Base-by-base conservation (phyloP, 371 early-diverging fungal species). In the Mortierella sp. region DNA sequence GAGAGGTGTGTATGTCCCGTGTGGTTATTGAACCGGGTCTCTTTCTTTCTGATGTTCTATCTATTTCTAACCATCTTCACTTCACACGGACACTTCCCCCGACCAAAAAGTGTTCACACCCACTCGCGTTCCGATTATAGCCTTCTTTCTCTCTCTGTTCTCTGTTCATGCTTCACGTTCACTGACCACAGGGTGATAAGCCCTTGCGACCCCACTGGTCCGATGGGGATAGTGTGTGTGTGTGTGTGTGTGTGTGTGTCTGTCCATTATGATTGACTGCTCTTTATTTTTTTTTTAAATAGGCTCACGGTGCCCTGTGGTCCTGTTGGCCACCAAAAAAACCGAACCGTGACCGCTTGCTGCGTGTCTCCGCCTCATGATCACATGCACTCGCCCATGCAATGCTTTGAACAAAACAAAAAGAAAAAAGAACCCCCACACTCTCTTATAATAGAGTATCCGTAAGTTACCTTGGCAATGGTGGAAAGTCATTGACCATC, bases 401-500 rank as follows among this genome's bases (percentile, higher is more conserved):
- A 40, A 40, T 13, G 40, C 7, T n/a, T n/a, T 31, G 22, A 22
- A 14, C 44, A 44, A 44, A 66, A 66, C 40, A 66, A 45, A 24
- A 44, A 29, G 66, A 53, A 29, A 44, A 73, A n/a, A n/a, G n/a
- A n/a, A n/a, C n/a, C n/a, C n/a, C n/a, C n/a, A n/a, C n/a, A n/a
- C n/a, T n/a, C n/a, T n/a, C n/a, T n/a, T n/a, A n/a, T n/a, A n/a
- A n/a, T n/a, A n/a, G n/a, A n/a, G n/a, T n/a, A n/a, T n/a, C n/a
- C 11, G 16, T 22, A 22, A 55, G 52, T 70, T 81, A 76, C 81
- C 81, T 81, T 34, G 74, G 48, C 68, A 73, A 31, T 11, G 77
- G 68, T 39, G 81, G 74, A 64, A 77, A 73, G 31, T 81, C 77
- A 13, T 41, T 68, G 47, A 73, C 74, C 26, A 70, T 55, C 77